Evolutionary conservation across 1,284 basidiomycete species (phyloP).

Genomic region (Irpex sp.): DNA sequence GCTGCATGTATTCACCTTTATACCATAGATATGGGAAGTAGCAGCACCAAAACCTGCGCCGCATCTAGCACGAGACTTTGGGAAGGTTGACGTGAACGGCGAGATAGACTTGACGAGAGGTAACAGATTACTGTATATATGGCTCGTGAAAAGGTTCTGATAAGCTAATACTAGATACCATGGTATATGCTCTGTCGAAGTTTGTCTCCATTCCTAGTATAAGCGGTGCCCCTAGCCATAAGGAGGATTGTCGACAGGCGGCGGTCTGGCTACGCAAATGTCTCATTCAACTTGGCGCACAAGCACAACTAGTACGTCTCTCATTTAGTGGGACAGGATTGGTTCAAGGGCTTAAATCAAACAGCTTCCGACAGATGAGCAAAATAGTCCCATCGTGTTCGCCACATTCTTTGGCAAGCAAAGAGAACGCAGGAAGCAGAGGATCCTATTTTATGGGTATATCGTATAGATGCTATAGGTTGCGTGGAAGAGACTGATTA

Average conservation of each 20-base stretch:
- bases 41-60: constrained; percentile 29
- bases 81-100: constrained; percentile 5
- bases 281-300: constrained; percentile 81
- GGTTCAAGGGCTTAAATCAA: neutral
- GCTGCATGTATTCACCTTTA: neutral
- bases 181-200: constrained; percentile 75
- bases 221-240: constrained; percentile 61
- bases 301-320: constrained; percentile 62
- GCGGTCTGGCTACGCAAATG: constrained; percentile 90
- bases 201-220: constrained; percentile 89
- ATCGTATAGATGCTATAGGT: neutral
- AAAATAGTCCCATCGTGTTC: constrained; percentile 79
- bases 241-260: constrained; percentile 90
- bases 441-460: constrained; percentile 86
- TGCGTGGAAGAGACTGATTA: neutral
- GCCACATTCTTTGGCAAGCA: constrained; percentile 77
- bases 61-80: constrained; percentile 12
- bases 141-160: too few relatives aligned
- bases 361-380: constrained; percentile 64
- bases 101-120: constrained; percentile 19
- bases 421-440: constrained; percentile 50
- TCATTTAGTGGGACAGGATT: neutral
- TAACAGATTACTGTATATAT: neutral
- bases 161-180: constrained; percentile 40
- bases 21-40: constrained; percentile 52